These are phyloP conservation scores for Candida frijolesensis DNA, from an alignment of 1,139 yeast species.

Conservation along the genomic window DNA sequence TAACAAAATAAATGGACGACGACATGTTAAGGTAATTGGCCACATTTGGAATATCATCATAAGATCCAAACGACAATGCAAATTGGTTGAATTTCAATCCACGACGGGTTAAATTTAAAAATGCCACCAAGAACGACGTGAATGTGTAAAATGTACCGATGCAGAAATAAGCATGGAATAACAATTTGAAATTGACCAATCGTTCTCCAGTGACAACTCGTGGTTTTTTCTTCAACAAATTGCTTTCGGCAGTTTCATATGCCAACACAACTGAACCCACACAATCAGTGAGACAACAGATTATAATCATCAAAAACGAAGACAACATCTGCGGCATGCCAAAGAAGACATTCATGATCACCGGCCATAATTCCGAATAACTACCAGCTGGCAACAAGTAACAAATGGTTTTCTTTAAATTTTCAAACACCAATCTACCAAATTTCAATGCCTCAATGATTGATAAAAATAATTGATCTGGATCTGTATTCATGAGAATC, in stretches of 20 bases:
- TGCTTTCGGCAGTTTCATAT: slow-evolving; percentile 47
- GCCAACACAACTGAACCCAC: slow-evolving; percentile 48
- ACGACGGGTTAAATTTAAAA: slow-evolving; percentile 39
- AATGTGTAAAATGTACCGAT: slow-evolving; percentile 47
- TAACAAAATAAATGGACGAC: slow-evolving; percentile 51
- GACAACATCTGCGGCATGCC: slow-evolving; percentile 56
- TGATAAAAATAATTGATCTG: slow-evolving; percentile 39
- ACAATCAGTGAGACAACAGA: slow-evolving; percentile 52
- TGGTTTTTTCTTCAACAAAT: slow-evolving; percentile 45
- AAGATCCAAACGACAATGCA: slow-evolving; percentile 41
- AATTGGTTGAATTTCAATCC: slow-evolving; percentile 41
- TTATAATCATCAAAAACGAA: slow-evolving; percentile 54
- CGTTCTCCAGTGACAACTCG: slow-evolving; percentile 46
- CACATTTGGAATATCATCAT: slow-evolving; percentile 27
- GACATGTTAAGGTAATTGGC: slow-evolving; percentile 31
- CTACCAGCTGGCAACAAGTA: slow-evolving; percentile 59
- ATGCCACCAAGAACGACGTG: slow-evolving; percentile 45
- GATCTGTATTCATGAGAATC: slow-evolving; percentile 31
- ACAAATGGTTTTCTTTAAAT: slow-evolving; percentile 50
- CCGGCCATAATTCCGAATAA: slow-evolving; percentile 56
- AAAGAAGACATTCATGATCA: slow-evolving; percentile 47
- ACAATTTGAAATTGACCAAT: slow-evolving; percentile 43
- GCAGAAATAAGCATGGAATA: slow-evolving; percentile 46
- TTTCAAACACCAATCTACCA: slow-evolving; percentile 55
- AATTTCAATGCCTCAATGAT: slow-evolving; percentile 49